Evolutionary conservation across 1,284 basidiomycete genomes (phyloP), one percentile per base, ranked within the genome.

Genomic region (Tremellales sp.): DNA sequence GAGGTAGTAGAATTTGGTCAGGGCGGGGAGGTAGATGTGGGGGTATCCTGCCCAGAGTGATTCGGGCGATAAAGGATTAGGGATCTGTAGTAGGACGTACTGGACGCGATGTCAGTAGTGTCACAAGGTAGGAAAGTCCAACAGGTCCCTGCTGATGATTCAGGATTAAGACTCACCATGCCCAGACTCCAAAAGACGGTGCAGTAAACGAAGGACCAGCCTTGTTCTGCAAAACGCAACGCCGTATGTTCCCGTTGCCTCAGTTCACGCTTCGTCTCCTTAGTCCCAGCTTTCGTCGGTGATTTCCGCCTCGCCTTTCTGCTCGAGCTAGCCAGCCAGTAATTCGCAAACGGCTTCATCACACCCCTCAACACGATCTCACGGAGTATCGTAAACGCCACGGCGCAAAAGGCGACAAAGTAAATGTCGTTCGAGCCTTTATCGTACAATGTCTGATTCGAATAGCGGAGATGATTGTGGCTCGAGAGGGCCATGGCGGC

Each of bases 1-100:
- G 37, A 98, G 83, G 70, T 98, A 97, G 73, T 93, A 96, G 64
- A 88, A 81, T 72, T 97, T 97, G 72, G 90, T 74, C 23, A 86
- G 79, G 1, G 78, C 85, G 12, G 90, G 80, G 25, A 97, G 75
- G 7, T 84, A 84, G 48, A 80, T 78, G 65, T 89, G 84, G 21
- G 94, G 94, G 74, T 94, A 97, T 44, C 79, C 79, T 44, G 78
- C 72, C 90, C 89, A 97, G 45, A 91, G 76, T 53, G 84, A 80
- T 31, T 77, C 75, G 1, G 86, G 84, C 45, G 86, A 78, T 51
- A 87, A 75, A 19, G 85, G 75, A 50, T 84, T 87, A 2, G 89
- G 85, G 36, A 91, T 76, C 55, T 84, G 80, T 52, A 74, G 75
- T 60, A 93, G 84, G 48, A 97, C 78, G 71, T 89, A 87, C 90